phyloP scores from a whole-genome alignment of 768 basidiomycete species.

The Tephrocybe sp. region DNA sequence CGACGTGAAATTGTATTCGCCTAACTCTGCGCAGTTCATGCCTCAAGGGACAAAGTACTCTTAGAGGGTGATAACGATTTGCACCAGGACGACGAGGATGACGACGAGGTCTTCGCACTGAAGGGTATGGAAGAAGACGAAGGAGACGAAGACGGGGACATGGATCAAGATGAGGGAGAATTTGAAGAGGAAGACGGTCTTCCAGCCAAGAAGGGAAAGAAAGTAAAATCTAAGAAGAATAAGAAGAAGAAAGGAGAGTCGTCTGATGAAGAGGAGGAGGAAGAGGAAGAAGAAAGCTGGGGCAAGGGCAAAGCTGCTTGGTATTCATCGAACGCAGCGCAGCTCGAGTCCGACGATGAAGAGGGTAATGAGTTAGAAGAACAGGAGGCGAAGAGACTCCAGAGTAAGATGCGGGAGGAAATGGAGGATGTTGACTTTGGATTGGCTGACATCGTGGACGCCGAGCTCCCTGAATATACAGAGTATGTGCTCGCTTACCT shows the following conservation, averaged over 20 bases:
- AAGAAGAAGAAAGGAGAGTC: conserved; percentile 19
- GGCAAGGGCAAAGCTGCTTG: conserved; percentile 78
- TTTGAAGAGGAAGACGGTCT: conserved; percentile 21
- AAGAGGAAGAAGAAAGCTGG: conserved; percentile 72
- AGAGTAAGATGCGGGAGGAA: conserved; percentile 68
- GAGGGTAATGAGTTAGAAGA: conserved; percentile 88
- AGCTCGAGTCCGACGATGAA: conserved; percentile 84
- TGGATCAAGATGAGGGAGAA: conserved; percentile 47
- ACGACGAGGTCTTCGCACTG: conserved; percentile 53
- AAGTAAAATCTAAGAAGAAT: conserved; percentile 21
- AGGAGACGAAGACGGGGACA: conserved; percentile 42
- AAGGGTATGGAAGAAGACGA: conserved; percentile 54
- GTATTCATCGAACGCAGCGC: conserved; percentile 82
- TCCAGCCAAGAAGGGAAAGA: conserved; percentile 17
- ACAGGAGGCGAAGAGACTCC: conserved; percentile 80
- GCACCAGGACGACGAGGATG: conserved; percentile 49
- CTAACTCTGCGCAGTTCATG: conserved; percentile 54
- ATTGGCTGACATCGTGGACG: conserved; percentile 58
- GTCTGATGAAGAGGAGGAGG: conserved; percentile 31
- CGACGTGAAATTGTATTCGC: background rate
- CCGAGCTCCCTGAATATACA: conserved; percentile 24
- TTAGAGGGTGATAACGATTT: conserved; percentile 57
- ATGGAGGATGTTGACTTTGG: conserved; percentile 86
- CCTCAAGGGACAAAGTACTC: conserved; percentile 72
- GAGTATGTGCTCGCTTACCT: conserved; percentile 29